Evolutionary conservation across 768 basidiomycete genomes (phyloP).

Genomic region (Paxillus rubicundulus): DNA sequence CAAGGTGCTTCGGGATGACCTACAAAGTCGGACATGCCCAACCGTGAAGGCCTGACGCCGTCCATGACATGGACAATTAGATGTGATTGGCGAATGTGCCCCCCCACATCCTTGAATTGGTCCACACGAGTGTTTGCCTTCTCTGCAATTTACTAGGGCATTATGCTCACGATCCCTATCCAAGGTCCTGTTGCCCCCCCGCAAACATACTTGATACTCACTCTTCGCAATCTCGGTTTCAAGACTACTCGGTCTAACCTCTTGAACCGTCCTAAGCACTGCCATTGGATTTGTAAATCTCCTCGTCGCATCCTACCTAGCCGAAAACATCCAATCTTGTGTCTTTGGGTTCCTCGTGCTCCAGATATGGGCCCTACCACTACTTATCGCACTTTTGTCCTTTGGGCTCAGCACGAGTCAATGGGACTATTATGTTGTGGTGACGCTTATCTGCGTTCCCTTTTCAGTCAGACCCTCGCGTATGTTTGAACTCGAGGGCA

Average conservation of each 20-base stretch:
- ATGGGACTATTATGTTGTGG: slow-evolving; percentile 56
- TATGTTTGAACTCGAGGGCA: slow-evolving; percentile 15
- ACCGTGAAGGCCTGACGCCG: slow-evolving; percentile 55
- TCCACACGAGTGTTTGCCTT: slow-evolving; percentile 43
- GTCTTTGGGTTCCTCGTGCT: slow-evolving; percentile 50
- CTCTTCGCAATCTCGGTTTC: slow-evolving; percentile 61
- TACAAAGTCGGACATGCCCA: slow-evolving; percentile 67
- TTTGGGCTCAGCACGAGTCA: slow-evolving; percentile 47
- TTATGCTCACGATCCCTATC: background rate
- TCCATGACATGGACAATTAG: slow-evolving; percentile 52
- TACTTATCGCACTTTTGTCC: slow-evolving; percentile 55
- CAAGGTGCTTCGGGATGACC: slow-evolving; percentile 62
- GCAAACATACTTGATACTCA: slow-evolving; percentile 61
- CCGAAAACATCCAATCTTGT: slow-evolving; percentile 56
- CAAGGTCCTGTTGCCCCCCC: slow-evolving; percentile 58
- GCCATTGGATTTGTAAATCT: slow-evolving; percentile 52
- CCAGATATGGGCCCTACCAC: slow-evolving; percentile 61
- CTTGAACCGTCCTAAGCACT: slow-evolving; percentile 56
- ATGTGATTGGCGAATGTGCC: slow-evolving; percentile 66
- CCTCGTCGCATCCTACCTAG: slow-evolving; percentile 46
- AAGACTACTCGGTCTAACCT: slow-evolving; percentile 61
- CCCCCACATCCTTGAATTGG: slow-evolving; percentile 47
- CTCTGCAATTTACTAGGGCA: background rate
- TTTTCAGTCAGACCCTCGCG: background rate
- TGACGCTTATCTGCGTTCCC: slow-evolving; percentile 45